Percentiles rank a stretch among this genome's conserved stretches.
These are phyloP conservation scores for Bjerkandera adusta DNA, from an alignment of 1,284 basidiomycete species.

Conservation along the genomic window DNA sequence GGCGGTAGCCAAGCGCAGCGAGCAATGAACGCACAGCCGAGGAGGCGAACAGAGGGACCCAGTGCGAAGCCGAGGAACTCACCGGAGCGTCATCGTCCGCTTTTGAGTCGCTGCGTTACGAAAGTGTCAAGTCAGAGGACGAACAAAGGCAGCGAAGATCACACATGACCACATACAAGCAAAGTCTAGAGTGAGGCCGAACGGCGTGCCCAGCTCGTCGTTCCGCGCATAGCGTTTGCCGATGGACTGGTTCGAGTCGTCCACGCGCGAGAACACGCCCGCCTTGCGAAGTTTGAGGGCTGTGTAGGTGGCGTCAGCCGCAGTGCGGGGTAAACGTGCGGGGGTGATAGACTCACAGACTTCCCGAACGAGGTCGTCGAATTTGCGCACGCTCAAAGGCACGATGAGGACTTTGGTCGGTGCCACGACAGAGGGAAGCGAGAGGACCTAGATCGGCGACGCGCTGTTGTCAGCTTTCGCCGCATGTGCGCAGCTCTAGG, in stretches of 20 bases:
- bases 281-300: conserved; percentile 84
- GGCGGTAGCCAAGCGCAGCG: conserved; percentile 8
- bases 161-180: conserved; percentile 67
- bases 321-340: not conserved
- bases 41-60: conserved; percentile 3
- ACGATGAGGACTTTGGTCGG: conserved; percentile 97
- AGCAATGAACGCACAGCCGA: conserved; percentile 1
- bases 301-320: conserved; percentile 30
- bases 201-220: conserved; percentile 98
- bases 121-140: conserved; percentile 17
- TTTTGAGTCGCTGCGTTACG: conserved; percentile 70
- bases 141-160: conserved; percentile 4
- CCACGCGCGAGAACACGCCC: conserved; percentile 90
- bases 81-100: conserved; percentile 87
- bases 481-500: conserved; percentile 20
- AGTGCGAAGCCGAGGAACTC: conserved; percentile 29
- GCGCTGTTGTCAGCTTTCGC: too few species aligned
- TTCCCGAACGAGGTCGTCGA: conserved; percentile 83
- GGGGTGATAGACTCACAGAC: conserved; percentile 68
- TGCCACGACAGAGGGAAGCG: conserved; percentile 87
- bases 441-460: conserved; percentile 66
- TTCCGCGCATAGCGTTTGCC: conserved; percentile 97
- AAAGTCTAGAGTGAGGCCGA: conserved; percentile 96
- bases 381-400: conserved; percentile 88
- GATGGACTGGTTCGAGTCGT: conserved; percentile 94